These are phyloP conservation scores for Lolium rigidum DNA, from an alignment of 176 grass and related monocot species.

Conservation along the genomic window DNA sequence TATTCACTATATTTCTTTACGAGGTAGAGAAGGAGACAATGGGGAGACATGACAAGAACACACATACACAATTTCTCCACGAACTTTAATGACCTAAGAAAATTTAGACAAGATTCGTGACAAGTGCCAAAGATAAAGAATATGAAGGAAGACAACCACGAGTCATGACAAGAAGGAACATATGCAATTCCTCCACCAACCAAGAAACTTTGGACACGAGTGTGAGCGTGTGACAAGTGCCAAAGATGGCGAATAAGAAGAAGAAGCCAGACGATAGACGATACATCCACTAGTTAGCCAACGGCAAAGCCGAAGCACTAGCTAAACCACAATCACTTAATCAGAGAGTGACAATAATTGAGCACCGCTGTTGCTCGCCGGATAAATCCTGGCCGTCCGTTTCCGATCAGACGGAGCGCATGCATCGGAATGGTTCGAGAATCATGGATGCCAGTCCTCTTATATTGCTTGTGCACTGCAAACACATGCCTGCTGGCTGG, in stretches of 20 bases:
- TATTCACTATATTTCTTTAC: no score
- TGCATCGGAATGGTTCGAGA: background rate
- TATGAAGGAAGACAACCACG: background rate
- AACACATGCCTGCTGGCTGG: background rate
- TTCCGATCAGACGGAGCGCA: background rate
- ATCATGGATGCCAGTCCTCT: background rate
- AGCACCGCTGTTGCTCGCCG: background rate
- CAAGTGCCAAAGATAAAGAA: constrained; percentile 17
- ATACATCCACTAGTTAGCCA: background rate
- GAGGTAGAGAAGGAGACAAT: no score
- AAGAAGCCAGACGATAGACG: background rate
- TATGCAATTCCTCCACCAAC: no score
- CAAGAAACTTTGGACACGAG: no score
- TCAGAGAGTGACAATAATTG: background rate
- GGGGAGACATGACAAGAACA: no score
- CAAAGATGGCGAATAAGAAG: background rate
- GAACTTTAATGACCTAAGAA: no score
- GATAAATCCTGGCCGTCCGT: background rate
- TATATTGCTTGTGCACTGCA: background rate
- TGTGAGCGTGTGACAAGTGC: background rate
- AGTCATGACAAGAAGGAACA: no score
- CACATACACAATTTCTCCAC: no score
- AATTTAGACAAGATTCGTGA: constrained; percentile 21
- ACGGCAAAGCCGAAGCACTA: background rate
- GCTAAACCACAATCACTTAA: background rate